Percentiles rank a stretch among this genome's conserved stretches.
phyloP scores from a whole-genome alignment of 1,139 yeast species.

The Saccharomyces hybrid region DNA sequence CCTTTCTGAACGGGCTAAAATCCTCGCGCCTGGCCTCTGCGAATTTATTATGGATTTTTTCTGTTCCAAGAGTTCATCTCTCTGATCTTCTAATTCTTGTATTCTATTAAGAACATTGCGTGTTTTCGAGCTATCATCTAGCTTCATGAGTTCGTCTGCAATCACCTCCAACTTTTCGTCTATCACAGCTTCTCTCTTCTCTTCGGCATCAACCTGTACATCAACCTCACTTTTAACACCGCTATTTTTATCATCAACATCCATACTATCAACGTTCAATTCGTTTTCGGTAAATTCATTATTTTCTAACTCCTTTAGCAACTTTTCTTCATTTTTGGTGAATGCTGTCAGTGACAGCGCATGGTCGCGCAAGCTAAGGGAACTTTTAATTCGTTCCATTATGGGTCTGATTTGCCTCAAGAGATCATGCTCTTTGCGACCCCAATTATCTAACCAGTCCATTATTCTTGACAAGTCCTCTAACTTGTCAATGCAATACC shows the following conservation, averaged over 20 bases:
- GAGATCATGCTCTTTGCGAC: slow-evolving; percentile 63
- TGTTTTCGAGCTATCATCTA: slow-evolving; percentile 30
- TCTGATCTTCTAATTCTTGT: slow-evolving; percentile 21
- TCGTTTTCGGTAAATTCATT: slow-evolving; percentile 34
- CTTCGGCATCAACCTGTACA: slow-evolving; percentile 15
- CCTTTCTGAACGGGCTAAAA: slow-evolving; percentile 20
- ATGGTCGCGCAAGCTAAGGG: slow-evolving; percentile 59
- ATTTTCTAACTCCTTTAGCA: slow-evolving; percentile 37
- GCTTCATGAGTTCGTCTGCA: slow-evolving; percentile 29
- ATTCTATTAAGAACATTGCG: slow-evolving; percentile 20
- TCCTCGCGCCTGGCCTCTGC: slow-evolving; percentile 16
- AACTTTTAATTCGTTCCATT: slow-evolving; percentile 46
- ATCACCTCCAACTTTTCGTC: slow-evolving; percentile 30
- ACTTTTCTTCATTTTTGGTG: slow-evolving; percentile 39
- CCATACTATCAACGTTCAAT: slow-evolving; percentile 8
- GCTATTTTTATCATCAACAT: not conserved
- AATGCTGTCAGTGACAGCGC: slow-evolving; percentile 36
- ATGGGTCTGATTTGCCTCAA: slow-evolving; percentile 53
- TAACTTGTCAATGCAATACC: slow-evolving; percentile 53
- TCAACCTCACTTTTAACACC: slow-evolving; percentile 19
- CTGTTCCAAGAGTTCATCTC: slow-evolving; percentile 21
- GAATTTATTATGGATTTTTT: slow-evolving; percentile 14
- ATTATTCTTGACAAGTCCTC: slow-evolving; percentile 53
- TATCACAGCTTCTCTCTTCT: slow-evolving; percentile 14
- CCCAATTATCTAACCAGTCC: slow-evolving; percentile 68